phyloP scores from a whole-genome alignment of 805 yeast species.

The Candida takata region DNA sequence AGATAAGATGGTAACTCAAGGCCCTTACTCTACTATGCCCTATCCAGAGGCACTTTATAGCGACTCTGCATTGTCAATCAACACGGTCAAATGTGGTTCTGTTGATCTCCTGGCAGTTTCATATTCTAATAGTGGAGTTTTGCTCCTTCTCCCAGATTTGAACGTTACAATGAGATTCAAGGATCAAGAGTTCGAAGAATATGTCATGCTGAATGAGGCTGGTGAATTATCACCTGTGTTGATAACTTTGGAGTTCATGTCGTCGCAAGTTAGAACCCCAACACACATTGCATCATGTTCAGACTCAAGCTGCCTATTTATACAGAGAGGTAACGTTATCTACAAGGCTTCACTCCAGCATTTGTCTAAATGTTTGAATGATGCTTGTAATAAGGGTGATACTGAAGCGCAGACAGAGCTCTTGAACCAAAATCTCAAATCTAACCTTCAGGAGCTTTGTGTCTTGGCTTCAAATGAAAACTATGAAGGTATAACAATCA shows the following conservation, averaged over 20 bases:
- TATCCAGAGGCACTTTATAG: conserved; percentile 48
- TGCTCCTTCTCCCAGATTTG: conserved; percentile 26
- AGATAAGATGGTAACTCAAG: conserved; percentile 30
- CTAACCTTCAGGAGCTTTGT: conserved; percentile 1
- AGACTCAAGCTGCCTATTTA: not conserved
- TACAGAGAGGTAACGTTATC: conserved; percentile 9
- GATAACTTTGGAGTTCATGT: conserved; percentile 8
- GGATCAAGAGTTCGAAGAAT: conserved; percentile 18
- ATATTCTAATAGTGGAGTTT: conserved; percentile 25
- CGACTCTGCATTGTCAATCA: conserved; percentile 33
- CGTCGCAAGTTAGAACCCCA: conserved; percentile 1
- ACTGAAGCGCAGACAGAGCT: not conserved
- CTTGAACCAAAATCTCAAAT: not conserved
- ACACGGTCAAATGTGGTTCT: conserved; percentile 21
- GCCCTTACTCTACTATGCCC: conserved; percentile 49
- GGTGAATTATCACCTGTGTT: not conserved
- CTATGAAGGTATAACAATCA: conserved; percentile 6
- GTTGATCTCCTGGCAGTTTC: conserved; percentile 23
- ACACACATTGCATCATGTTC: not conserved
- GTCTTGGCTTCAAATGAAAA: conserved; percentile 2
- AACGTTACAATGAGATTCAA: conserved; percentile 30
- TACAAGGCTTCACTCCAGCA: conserved; percentile 5
- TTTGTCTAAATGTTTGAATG: conserved; percentile 1
- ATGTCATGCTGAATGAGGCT: conserved; percentile 10
- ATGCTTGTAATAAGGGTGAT: not conserved